phyloP scores from a whole-genome alignment of 352 stramenopile species.

The Phytophthora kernoviae region DNA sequence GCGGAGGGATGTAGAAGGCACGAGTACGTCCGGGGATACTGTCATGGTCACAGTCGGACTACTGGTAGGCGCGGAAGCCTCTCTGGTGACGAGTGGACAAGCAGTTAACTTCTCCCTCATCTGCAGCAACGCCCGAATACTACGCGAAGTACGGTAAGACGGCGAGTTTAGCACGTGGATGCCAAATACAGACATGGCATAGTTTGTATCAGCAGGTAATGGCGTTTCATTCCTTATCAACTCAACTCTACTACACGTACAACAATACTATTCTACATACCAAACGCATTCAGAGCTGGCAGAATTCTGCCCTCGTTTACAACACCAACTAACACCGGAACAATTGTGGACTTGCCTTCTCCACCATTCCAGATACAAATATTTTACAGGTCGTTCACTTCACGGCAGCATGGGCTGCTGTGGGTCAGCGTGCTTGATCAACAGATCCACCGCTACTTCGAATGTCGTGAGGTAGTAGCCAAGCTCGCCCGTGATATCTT shows the following conservation, averaged over 20 bases:
- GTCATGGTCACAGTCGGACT: slow-evolving; percentile 1
- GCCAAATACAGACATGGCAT: too few relatives aligned
- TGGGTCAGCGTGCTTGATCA: slow-evolving; percentile 49
- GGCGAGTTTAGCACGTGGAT: too few relatives aligned
- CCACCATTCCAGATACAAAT: background rate
- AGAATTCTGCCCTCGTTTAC: too few relatives aligned
- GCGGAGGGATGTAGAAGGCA: background rate
- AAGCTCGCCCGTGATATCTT: slow-evolving; percentile 69
- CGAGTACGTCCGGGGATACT: background rate
- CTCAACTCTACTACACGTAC: background rate
- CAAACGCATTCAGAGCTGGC: background rate
- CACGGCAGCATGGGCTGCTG: slow-evolving; percentile 44
- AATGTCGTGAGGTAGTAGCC: slow-evolving; percentile 80
- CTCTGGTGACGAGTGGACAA: background rate
- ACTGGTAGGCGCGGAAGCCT: background rate
- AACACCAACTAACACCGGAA: background rate
- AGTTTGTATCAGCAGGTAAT: background rate
- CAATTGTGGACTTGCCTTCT: background rate
- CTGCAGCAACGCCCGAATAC: too few relatives aligned
- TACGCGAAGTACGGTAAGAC: too few relatives aligned
- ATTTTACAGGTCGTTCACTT: background rate
- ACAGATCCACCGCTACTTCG: slow-evolving; percentile 63
- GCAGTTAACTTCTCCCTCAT: background rate
- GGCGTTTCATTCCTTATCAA: background rate
- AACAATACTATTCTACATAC: background rate